Evolutionary conservation across 768 basidiomycete species (phyloP).

Genomic region (Mycena indigotica): DNA sequence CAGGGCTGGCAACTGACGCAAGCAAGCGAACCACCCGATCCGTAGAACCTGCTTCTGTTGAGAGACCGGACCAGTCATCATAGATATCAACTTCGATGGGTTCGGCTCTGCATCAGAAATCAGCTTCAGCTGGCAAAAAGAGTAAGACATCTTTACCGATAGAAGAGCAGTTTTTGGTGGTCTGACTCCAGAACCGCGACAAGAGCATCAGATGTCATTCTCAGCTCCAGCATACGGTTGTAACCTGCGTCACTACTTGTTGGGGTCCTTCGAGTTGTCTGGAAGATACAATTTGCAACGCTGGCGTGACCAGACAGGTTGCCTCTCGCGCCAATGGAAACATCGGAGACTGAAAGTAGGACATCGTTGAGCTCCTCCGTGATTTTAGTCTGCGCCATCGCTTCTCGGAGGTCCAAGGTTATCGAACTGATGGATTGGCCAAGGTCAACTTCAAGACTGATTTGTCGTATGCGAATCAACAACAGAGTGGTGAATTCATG

Average conservation of each 20-base stretch:
- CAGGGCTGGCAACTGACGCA: conserved; percentile 74
- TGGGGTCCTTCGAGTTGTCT: conserved; percentile 64
- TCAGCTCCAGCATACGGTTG: conserved; percentile 68
- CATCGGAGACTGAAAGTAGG: conserved; percentile 61
- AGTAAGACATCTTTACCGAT: conserved; percentile 62
- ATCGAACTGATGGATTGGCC: conserved; percentile 82
- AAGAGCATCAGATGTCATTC: conserved; percentile 73
- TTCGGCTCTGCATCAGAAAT: conserved; percentile 57
- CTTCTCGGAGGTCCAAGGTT: conserved; percentile 63
- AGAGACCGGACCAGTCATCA: conserved; percentile 78
- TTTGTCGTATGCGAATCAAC: conserved; percentile 70
- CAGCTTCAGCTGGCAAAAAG: not conserved
- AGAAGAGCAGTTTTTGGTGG: conserved; percentile 70
- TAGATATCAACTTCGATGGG: conserved; percentile 73
- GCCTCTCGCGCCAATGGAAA: conserved; percentile 71
- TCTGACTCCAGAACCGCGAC: conserved; percentile 74
- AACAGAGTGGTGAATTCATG: conserved; percentile 62
- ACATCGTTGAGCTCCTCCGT: conserved; percentile 64
- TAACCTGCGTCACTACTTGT: conserved; percentile 36
- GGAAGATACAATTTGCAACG: conserved; percentile 74
- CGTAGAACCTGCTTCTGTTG: conserved; percentile 39
- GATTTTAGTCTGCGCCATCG: conserved; percentile 66
- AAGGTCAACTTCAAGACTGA: conserved; percentile 78
- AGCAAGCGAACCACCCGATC: conserved; percentile 64
- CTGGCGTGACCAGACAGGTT: conserved; percentile 69